Evolutionary conservation across 1,139 yeast genomes (phyloP).

Genomic region (Geotrichum aggregatum): DNA sequence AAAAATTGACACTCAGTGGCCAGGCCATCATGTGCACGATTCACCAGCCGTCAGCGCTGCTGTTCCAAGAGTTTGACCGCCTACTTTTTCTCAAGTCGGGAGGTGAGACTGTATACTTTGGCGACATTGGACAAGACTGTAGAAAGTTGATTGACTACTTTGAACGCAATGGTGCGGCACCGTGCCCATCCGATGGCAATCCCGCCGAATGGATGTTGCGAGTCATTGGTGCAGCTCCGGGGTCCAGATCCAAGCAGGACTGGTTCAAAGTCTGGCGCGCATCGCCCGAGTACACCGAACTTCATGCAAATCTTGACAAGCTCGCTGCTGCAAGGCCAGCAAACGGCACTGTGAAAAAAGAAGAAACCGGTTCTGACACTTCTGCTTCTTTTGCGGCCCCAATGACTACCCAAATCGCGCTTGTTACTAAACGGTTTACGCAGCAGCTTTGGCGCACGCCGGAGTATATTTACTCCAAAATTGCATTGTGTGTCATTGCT

Average conservation of each 20-base stretch:
- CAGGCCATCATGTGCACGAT: constrained; percentile 81
- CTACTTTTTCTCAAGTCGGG: constrained; percentile 66
- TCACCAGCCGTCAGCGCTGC: constrained; percentile 77
- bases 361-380: constrained; percentile 11
- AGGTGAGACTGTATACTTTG: constrained; percentile 76
- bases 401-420: constrained; percentile 46
- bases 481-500: constrained; percentile 49
- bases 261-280: constrained; percentile 63
- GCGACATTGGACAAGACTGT: constrained; percentile 68
- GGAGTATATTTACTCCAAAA: constrained; percentile 60
- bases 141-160: constrained; percentile 59
- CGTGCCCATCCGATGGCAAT: constrained; percentile 64
- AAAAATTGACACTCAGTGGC: constrained; percentile 69
- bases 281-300: constrained; percentile 50
- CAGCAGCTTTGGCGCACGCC: constrained; percentile 76
- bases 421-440: constrained; percentile 52
- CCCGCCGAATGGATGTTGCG: constrained; percentile 85
- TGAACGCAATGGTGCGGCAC: constrained; percentile 61
- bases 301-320: constrained; percentile 35
- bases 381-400: constrained; percentile 42
- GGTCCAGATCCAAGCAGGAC: constrained; percentile 60
- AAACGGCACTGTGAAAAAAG: no score
- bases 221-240: constrained; percentile 79
- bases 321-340: constrained; percentile 27
- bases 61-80: constrained; percentile 74